phyloP scores from a whole-genome alignment of 2,329 filamentous ascomycete species.

The Colletotrichum cuscutae region DNA sequence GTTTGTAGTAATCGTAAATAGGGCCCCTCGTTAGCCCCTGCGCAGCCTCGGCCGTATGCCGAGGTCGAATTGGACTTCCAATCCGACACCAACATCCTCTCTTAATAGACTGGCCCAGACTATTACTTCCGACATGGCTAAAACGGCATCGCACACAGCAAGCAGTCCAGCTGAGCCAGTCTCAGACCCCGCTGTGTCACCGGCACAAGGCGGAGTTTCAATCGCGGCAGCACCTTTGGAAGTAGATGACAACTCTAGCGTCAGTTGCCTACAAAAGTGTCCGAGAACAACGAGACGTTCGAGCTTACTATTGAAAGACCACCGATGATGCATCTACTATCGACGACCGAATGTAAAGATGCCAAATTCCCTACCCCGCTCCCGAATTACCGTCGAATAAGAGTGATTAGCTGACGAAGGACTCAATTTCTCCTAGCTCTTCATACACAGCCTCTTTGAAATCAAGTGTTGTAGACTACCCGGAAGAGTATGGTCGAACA shows the following conservation, averaged over 20 bases:
- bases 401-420: too few relatives aligned
- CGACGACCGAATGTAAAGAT: not conserved
- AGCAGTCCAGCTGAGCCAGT: not conserved
- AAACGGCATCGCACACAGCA: not conserved
- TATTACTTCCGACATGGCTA: not conserved
- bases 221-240: not conserved
- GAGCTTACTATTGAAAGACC: not conserved
- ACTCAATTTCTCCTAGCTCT: not conserved
- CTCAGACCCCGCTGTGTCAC: not conserved
- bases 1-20: too few relatives aligned
- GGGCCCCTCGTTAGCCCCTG: too few relatives aligned
- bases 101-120: too few relatives aligned
- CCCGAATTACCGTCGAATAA: too few relatives aligned
- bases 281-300: too few relatives aligned
- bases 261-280: not conserved
- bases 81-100: too few relatives aligned
- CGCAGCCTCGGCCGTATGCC: too few relatives aligned
- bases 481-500: not conserved
- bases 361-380: not conserved
- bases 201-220: not conserved
- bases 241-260: not conserved
- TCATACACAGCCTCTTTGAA: not conserved
- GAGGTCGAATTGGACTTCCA: too few relatives aligned
- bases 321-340: not conserved
- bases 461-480: not conserved